Evolutionary conservation across 305 asterid species (phyloP).

Genomic region (Petunia hybrid): DNA sequence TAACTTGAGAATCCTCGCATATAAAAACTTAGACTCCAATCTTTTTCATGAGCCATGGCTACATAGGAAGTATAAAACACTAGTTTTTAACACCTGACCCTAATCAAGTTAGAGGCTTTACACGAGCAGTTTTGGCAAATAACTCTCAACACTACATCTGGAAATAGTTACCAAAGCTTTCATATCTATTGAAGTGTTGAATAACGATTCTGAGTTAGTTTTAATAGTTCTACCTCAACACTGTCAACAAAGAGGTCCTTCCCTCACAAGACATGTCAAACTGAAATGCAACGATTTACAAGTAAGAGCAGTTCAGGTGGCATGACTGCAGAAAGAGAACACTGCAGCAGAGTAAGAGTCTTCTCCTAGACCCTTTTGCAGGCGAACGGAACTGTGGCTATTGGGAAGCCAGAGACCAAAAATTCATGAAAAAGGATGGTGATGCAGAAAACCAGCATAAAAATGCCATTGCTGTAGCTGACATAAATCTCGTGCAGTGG

Average conservation of each 20-base stretch:
- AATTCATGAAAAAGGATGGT: slow-evolving; percentile 80
- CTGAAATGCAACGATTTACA: slow-evolving; percentile 5
- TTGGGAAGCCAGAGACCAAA: slow-evolving; percentile 85
- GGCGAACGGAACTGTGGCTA: slow-evolving; percentile 31
- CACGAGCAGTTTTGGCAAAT: neutral
- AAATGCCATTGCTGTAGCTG: slow-evolving; percentile 95
- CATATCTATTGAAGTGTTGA: neutral
- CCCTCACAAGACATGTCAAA: neutral
- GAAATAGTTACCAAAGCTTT: slow-evolving; percentile 14
- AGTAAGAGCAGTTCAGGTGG: neutral
- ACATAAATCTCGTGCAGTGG: slow-evolving; percentile 87
- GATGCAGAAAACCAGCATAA: slow-evolving; percentile 88
- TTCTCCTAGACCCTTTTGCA: neutral
- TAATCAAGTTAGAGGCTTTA: slow-evolving; percentile 3
- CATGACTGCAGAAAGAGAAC: neutral
- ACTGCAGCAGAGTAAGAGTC: neutral
- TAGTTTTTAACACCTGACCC: neutral
- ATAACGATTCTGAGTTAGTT: no score
- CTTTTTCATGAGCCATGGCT: neutral
- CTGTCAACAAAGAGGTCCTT: neutral
- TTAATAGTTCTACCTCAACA: neutral
- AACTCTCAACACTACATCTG: slow-evolving; percentile 7
- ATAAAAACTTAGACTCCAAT: neutral
- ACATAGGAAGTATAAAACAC: neutral
- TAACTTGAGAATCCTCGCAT: neutral